Conservation (phyloP, 495 filamentous ascomycete species). For the Talaromyces thailandensis region DNA sequence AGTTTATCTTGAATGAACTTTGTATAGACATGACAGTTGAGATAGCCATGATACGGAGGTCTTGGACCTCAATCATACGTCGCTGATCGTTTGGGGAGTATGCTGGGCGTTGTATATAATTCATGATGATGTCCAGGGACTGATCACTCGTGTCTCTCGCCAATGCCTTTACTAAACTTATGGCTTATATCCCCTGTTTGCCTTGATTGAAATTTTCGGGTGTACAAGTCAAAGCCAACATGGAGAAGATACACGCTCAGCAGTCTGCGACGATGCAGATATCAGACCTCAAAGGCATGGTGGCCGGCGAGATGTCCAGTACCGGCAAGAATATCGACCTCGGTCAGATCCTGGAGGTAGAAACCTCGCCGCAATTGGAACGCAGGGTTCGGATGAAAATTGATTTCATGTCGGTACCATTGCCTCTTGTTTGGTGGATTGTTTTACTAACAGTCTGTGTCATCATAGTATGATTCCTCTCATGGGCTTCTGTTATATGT, state of each 20-base stretch:
- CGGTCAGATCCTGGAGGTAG: slow-evolving; percentile 22
- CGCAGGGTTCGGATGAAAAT: slow-evolving; percentile 24
- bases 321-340: slow-evolving; percentile 21
- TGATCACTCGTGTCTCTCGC: neutral
- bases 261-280: neutral
- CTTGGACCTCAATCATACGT: neutral
- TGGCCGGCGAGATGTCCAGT: neutral
- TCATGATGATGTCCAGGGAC: neutral
- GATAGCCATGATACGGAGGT: neutral
- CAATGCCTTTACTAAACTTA: neutral
- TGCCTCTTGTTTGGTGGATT: too few species aligned
- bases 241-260: neutral
- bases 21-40: neutral
- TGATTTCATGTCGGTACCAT: slow-evolving; percentile 26
- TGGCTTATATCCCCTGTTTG: neutral
- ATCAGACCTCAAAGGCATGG: neutral
- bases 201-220: neutral
- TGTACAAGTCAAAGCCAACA: neutral
- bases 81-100: neutral
- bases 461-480: slow-evolving; percentile 35
- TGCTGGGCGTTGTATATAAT: neutral
- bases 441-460: neutral
- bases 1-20: neutral
- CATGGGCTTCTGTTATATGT: slow-evolving; percentile 35
- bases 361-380: slow-evolving; percentile 20